Base-by-base conservation (phyloP, 352 stramenopile genomes). In the Phytopythium helicoides region DNA sequence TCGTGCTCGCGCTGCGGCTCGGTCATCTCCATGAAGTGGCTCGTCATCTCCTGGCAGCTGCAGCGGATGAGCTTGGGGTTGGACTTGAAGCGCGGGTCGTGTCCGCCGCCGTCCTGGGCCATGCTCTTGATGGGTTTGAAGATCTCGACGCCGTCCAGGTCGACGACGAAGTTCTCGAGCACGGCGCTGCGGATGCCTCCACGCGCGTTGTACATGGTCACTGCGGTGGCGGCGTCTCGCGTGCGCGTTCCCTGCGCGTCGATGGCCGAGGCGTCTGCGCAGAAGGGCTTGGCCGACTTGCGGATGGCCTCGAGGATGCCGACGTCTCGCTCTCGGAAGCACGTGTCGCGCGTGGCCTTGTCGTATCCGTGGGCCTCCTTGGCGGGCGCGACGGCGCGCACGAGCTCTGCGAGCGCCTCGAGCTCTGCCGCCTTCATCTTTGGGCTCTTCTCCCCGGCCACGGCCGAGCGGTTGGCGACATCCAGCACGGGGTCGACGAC, bases 101-200 rank as follows among this genome's bases (percentile, higher is more conserved):
- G 62, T 0, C 48, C 40, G 45, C 56, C 59, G 10, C 62, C 66
- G 22, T 76, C 66, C 10, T 67, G 34, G 1, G 62, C 60, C 46
- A 73, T 62, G 22, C 54, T 68, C 12, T 51, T 46, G 16, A 76
- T 76, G 1, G 63, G 47, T 2, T 58, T 40, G 42, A 49, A 44
- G 26, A 75, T 71, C 35, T 65, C 33, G 0, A 68, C 67, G n/a
- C 26, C 38, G 0, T 50, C 25, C 10, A 91, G 50, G 49, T 91
- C 73, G 28, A 33, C 9, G 28, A 63, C 67, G 5, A 91, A 47
- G 26, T 85, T 73, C 23, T 66, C 44, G 44, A 86, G 76, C 14
- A 68, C 59, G 5, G 68, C 58, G n/a, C 55, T 64, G 1, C 36
- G 41, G 26, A 86, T 58, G 0, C 59, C 64, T 16, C 63, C 73